These are phyloP conservation scores for Schwanniomyces yamadae DNA, from an alignment of 805 yeast species.

Conservation along the genomic window DNA sequence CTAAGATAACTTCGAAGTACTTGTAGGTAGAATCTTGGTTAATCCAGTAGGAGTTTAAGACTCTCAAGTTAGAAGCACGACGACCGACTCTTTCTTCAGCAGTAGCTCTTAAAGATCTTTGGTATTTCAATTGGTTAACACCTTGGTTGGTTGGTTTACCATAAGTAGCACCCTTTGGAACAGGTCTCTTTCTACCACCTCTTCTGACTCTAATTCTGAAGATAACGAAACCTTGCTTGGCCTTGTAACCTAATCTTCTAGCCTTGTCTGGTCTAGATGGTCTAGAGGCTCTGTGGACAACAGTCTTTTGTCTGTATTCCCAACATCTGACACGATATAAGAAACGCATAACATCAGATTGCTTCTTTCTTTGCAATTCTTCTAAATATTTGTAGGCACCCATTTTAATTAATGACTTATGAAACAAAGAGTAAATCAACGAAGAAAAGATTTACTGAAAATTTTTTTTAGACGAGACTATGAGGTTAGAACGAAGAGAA, in stretches of 20 bases:
- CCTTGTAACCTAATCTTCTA: conserved; percentile 99
- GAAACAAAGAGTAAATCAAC: conserved; percentile 1
- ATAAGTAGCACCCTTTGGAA: conserved; percentile 99
- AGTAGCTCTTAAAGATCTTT: conserved; percentile 94
- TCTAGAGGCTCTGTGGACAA: conserved; percentile 97
- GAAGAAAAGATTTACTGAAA: not conserved
- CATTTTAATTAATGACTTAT: conserved; percentile 48
- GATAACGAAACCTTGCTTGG: conserved; percentile 99
- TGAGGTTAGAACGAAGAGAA: not conserved
- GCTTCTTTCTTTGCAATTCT: conserved; percentile 99
- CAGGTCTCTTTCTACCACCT: conserved; percentile 99
- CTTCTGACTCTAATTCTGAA: conserved; percentile 99
- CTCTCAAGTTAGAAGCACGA: conserved; percentile 98
- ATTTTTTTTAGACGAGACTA: not conserved
- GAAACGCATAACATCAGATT: conserved; percentile 99
- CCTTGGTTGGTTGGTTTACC: conserved; percentile 99
- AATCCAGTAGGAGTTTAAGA: conserved; percentile 99
- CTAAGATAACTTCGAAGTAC: conserved; percentile 96
- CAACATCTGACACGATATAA: conserved; percentile 99
- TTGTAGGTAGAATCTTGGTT: conserved; percentile 99
- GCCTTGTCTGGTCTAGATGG: conserved; percentile 99
- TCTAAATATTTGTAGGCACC: conserved; percentile 99
- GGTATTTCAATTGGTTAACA: conserved; percentile 98
- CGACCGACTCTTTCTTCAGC: conserved; percentile 99
- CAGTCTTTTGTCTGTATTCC: conserved; percentile 99